phyloP scores from a whole-genome alignment of 768 basidiomycete genomes.

The Leccinum aurantiacum region DNA sequence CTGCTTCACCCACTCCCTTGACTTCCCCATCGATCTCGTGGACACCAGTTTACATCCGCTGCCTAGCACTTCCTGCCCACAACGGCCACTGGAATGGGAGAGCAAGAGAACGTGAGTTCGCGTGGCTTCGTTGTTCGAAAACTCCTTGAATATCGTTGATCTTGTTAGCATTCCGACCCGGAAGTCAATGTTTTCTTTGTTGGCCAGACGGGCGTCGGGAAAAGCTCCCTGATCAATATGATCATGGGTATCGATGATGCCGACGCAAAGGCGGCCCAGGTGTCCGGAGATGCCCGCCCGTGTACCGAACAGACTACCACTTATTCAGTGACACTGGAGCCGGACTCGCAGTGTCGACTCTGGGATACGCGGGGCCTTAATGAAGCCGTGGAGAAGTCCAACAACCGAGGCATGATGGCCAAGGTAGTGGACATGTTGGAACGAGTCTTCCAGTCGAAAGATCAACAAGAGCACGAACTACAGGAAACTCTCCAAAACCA shows the following conservation, averaged over 20 bases:
- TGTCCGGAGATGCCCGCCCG: slow-evolving; percentile 19
- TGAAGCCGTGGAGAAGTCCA: slow-evolving; percentile 15
- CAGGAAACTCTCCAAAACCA: slow-evolving; percentile 11
- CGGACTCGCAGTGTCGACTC: slow-evolving; percentile 14
- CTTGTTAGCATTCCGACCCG: slow-evolving; percentile 4
- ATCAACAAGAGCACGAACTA: slow-evolving; percentile 22
- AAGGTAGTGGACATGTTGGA: slow-evolving; percentile 7
- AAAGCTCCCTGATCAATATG: slow-evolving; percentile 29
- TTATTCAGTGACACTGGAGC: slow-evolving; percentile 7
- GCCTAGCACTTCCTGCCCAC: neutral
- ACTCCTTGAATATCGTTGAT: slow-evolving; percentile 4
- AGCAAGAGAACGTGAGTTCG: slow-evolving; percentile 14
- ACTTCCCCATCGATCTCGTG: neutral
- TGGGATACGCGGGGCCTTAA: slow-evolving; percentile 31
- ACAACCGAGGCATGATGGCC: slow-evolving; percentile 6
- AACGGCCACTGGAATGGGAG: slow-evolving; percentile 14
- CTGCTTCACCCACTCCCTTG: slow-evolving; percentile 1
- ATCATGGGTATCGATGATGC: slow-evolving; percentile 15
- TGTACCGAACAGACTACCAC: slow-evolving; percentile 16
- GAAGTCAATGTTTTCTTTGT: slow-evolving; percentile 23
- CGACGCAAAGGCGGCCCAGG: slow-evolving; percentile 6
- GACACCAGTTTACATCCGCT: neutral
- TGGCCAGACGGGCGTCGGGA: slow-evolving; percentile 28
- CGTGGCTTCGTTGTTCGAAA: neutral
- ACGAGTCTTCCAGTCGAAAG: slow-evolving; percentile 11